phyloP scores from a whole-genome alignment of 129 eudicot genomes.

The Heracleum sosnowskyi region DNA sequence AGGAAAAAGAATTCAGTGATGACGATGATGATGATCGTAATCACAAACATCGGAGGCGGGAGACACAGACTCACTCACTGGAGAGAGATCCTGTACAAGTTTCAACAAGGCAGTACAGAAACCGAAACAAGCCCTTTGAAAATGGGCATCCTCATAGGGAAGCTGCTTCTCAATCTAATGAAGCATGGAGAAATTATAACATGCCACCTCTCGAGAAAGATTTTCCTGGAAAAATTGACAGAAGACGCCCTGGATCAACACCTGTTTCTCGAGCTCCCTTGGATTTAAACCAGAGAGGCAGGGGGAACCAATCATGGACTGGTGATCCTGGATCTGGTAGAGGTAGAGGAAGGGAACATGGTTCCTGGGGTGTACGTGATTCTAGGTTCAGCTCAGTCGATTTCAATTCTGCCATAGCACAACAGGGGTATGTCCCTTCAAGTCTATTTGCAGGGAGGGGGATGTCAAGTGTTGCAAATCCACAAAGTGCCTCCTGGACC shows the following conservation, averaged over 20 bases:
- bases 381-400: slow-evolving; percentile 58
- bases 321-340: slow-evolving; percentile 60
- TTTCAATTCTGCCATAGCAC: slow-evolving; percentile 54
- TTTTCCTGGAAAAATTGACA: slow-evolving; percentile 46
- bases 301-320: slow-evolving; percentile 33
- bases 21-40: slow-evolving; percentile 99
- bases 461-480: slow-evolving; percentile 61
- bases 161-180: slow-evolving; percentile 51
- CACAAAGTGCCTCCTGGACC: slow-evolving; percentile 67
- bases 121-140: slow-evolving; percentile 55
- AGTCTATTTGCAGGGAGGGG: slow-evolving; percentile 73
- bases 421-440: slow-evolving; percentile 55
- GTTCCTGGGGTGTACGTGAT: slow-evolving; percentile 58
- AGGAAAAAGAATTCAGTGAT: slow-evolving; percentile 90
- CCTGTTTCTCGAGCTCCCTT: slow-evolving; percentile 44
- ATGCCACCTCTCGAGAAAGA: slow-evolving; percentile 31
- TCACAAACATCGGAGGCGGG: slow-evolving; percentile 96
- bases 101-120: slow-evolving; percentile 52
- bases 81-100: slow-evolving; percentile 65
- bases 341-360: slow-evolving; percentile 73
- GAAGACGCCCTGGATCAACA: slow-evolving; percentile 41
- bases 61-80: slow-evolving; percentile 56
- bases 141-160: slow-evolving; percentile 54
- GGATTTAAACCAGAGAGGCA: slow-evolving; percentile 48
- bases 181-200: slow-evolving; percentile 35